Conservation (phyloP, 768 basidiomycete genomes). For the Piloderma croceum region DNA sequence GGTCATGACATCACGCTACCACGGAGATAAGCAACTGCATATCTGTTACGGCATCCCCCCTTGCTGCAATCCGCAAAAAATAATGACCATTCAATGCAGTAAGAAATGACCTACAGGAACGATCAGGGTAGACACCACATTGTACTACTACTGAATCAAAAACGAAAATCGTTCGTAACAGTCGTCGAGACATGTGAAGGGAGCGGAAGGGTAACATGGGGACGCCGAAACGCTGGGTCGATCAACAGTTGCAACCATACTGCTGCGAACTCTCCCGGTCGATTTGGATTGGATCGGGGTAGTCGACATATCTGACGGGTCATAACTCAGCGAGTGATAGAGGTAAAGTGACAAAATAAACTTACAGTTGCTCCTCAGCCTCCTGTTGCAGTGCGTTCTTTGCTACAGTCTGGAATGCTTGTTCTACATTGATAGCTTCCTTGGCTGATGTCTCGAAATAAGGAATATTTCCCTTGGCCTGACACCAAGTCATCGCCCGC, state of each 20-base stretch:
- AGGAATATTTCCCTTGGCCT: slow-evolving; percentile 98
- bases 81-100: too few relatives aligned
- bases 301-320: slow-evolving; percentile 95
- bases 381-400: slow-evolving; percentile 99
- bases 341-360: slow-evolving; percentile 12
- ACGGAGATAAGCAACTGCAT: too few relatives aligned
- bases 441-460: slow-evolving; percentile 99
- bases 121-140: too few relatives aligned
- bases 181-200: too few relatives aligned
- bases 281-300: slow-evolving; percentile 97
- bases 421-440: slow-evolving; percentile 99
- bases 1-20: too few relatives aligned
- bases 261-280: slow-evolving; percentile 88
- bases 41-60: too few relatives aligned
- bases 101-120: too few relatives aligned
- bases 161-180: too few relatives aligned
- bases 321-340: slow-evolving; percentile 11
- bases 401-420: slow-evolving; percentile 99
- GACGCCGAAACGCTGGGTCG: slow-evolving; percentile 4
- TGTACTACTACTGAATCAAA: too few relatives aligned
- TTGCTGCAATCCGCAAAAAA: too few relatives aligned
- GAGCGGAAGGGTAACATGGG: not conserved
- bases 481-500: slow-evolving; percentile 99
- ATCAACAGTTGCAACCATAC: slow-evolving; percentile 88
- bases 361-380: slow-evolving; percentile 90